Evolutionary conservation across 345 rosid genomes (phyloP).

Genomic region (Mercurialis annua): DNA sequence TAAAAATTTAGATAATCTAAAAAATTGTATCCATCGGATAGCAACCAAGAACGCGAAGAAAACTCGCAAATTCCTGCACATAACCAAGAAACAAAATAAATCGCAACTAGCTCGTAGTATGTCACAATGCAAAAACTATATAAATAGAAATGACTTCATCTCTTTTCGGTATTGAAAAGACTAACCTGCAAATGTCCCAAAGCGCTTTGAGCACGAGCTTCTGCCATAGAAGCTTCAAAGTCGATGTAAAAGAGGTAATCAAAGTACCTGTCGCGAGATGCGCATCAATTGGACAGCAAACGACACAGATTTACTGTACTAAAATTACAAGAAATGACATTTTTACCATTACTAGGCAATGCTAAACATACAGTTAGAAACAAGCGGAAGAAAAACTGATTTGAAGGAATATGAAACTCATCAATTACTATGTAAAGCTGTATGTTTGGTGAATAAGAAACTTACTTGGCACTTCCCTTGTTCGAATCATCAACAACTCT

Average conservation of each 20-base stretch:
- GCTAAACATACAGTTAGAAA: not conserved
- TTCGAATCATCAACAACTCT: slow-evolving; percentile 82
- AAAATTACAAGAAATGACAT: not conserved
- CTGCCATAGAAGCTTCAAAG: slow-evolving; percentile 97
- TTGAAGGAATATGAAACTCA: slow-evolving; percentile 1
- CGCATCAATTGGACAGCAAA: not conserved
- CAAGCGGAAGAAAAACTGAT: not conserved
- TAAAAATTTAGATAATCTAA: not conserved
- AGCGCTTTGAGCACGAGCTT: slow-evolving; percentile 70
- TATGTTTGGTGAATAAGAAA: not conserved
- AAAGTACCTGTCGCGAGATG: slow-evolving; percentile 60
- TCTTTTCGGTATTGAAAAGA: not conserved
- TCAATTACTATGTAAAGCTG: not conserved
- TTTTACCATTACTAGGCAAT: not conserved
- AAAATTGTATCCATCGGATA: slow-evolving; percentile 48
- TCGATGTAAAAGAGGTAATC: slow-evolving; percentile 90
- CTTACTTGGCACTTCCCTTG: slow-evolving; percentile 77
- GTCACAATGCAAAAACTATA: too few species aligned
- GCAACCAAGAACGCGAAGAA: slow-evolving; percentile 80
- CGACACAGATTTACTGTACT: not conserved
- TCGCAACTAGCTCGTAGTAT: too few species aligned
- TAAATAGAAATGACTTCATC: too few species aligned
- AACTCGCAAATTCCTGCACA: slow-evolving; percentile 67
- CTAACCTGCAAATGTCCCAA: slow-evolving; percentile 79
- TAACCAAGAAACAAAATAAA: not conserved